Conservation (phyloP, 2,329 filamentous ascomycete species). For the Nakataea oryzae region DNA sequence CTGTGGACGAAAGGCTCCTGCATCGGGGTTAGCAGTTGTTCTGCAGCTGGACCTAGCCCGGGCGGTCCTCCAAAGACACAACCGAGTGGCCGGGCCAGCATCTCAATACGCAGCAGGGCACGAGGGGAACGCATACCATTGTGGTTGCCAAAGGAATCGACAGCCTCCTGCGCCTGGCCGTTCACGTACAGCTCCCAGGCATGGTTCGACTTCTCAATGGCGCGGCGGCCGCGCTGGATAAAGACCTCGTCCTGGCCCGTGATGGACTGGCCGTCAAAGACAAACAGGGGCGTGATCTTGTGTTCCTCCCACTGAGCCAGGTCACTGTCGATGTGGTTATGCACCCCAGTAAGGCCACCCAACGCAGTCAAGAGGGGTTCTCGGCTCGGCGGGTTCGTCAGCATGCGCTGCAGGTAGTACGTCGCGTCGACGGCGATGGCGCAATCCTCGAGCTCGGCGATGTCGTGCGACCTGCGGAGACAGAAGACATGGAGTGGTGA, state of each 20-base stretch:
- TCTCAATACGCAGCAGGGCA: slow-evolving; percentile 6
- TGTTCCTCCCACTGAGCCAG: slow-evolving; percentile 61
- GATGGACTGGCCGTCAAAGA: slow-evolving; percentile 83
- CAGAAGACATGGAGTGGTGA: neutral
- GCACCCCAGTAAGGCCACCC: slow-evolving; percentile 76
- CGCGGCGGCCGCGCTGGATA: slow-evolving; percentile 51
- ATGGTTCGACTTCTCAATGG: slow-evolving; percentile 60
- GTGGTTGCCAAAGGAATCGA: slow-evolving; percentile 70
- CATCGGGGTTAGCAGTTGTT: slow-evolving; percentile 8
- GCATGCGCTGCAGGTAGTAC: slow-evolving; percentile 73
- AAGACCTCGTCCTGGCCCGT: slow-evolving; percentile 64
- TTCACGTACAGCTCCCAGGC: slow-evolving; percentile 85
- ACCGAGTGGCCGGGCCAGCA: slow-evolving; percentile 3
- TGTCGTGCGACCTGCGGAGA: slow-evolving; percentile 39
- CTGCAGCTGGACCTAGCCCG: slow-evolving; percentile 11
- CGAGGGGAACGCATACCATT: slow-evolving; percentile 44
- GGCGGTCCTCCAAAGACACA: neutral
- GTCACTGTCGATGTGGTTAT: slow-evolving; percentile 64
- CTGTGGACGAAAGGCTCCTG: slow-evolving; percentile 61
- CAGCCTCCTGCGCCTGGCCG: slow-evolving; percentile 68
- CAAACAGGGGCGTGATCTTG: slow-evolving; percentile 70
- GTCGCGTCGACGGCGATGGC: slow-evolving; percentile 81
- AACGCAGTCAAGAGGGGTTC: slow-evolving; percentile 87
- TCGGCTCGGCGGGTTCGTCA: slow-evolving; percentile 58
- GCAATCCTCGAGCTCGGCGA: slow-evolving; percentile 63